Evolutionary conservation across 1,139 yeast species (phyloP).

Genomic region (Meyerozyma carpophila): DNA sequence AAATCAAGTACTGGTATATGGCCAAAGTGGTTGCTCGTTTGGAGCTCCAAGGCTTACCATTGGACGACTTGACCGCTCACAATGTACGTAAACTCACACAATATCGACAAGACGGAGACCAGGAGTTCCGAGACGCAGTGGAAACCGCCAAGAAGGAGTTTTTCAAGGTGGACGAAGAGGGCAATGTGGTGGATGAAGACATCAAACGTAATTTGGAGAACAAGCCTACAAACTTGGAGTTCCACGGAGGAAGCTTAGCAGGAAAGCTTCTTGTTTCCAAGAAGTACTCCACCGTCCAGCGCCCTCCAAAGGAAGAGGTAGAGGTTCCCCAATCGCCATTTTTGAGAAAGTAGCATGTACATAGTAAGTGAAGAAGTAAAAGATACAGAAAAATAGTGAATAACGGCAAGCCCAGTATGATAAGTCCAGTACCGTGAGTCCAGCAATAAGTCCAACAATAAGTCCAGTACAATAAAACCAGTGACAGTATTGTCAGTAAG

Average conservation of each 20-base stretch:
- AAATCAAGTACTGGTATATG: slow-evolving; percentile 68
- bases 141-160: slow-evolving; percentile 58
- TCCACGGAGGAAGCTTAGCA: slow-evolving; percentile 20
- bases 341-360: slow-evolving; percentile 13
- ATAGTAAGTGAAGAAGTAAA: slow-evolving; percentile 4
- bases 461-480: no score
- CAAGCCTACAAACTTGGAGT: slow-evolving; percentile 25
- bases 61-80: slow-evolving; percentile 54
- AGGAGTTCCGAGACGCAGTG: slow-evolving; percentile 55
- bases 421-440: no score
- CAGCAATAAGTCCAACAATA: no score
- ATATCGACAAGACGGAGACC: slow-evolving; percentile 45
- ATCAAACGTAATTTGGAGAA: slow-evolving; percentile 27
- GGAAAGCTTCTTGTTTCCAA: slow-evolving; percentile 29
- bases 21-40: slow-evolving; percentile 81
- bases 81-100: slow-evolving; percentile 51
- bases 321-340: slow-evolving; percentile 37
- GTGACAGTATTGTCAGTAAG: no score
- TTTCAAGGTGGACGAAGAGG: slow-evolving; percentile 30
- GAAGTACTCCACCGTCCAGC: slow-evolving; percentile 30
- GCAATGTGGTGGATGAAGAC: slow-evolving; percentile 19
- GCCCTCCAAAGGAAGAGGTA: slow-evolving; percentile 16
- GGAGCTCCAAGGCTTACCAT: slow-evolving; percentile 57
- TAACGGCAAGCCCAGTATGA: no score
- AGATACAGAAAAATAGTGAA: background rate